Evolutionary conservation across 2,329 filamentous ascomycete genomes (phyloP).

Genomic region (Penicillium sp.): DNA sequence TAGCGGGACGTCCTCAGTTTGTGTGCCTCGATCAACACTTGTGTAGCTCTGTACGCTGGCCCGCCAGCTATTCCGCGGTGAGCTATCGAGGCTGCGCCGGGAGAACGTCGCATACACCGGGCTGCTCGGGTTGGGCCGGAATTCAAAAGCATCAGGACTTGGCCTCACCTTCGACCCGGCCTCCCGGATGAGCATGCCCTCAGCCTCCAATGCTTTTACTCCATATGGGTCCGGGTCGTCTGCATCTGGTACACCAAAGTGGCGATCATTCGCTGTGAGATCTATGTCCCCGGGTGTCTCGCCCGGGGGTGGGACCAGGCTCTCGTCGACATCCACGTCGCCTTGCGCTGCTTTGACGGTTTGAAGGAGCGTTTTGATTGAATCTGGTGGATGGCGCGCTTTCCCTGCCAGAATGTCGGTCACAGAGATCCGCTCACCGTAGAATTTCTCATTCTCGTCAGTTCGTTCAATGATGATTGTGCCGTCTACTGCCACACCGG

Average conservation of each 20-base stretch:
- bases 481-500: conserved; percentile 82
- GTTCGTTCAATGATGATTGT: conserved; percentile 81
- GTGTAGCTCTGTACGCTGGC: conserved; percentile 67
- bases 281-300: conserved; percentile 77
- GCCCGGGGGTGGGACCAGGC: conserved; percentile 64
- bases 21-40: conserved; percentile 64
- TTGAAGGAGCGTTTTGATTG: conserved; percentile 68
- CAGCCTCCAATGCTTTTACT: conserved; percentile 78
- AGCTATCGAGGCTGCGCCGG: conserved; percentile 70
- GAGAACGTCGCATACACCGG: conserved; percentile 62
- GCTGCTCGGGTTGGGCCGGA: conserved; percentile 73
- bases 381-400: conserved; percentile 57
- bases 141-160: conserved; percentile 78
- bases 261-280: conserved; percentile 40
- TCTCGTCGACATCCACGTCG: conserved; percentile 71
- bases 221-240: conserved; percentile 92
- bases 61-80: conserved; percentile 63
- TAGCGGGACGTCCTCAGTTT: conserved; percentile 61
- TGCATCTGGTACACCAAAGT: conserved; percentile 75
- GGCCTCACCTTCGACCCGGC: conserved; percentile 77
- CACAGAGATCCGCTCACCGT: conserved; percentile 66
- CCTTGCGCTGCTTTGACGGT: conserved; percentile 89
- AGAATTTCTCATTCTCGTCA: conserved; percentile 88
- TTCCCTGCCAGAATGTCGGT: conserved; percentile 66
- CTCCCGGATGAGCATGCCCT: conserved; percentile 85